These are phyloP conservation scores for Pseudogymnoascus sp. DNA, from an alignment of 2,329 filamentous ascomycete species.

Conservation along the genomic window DNA sequence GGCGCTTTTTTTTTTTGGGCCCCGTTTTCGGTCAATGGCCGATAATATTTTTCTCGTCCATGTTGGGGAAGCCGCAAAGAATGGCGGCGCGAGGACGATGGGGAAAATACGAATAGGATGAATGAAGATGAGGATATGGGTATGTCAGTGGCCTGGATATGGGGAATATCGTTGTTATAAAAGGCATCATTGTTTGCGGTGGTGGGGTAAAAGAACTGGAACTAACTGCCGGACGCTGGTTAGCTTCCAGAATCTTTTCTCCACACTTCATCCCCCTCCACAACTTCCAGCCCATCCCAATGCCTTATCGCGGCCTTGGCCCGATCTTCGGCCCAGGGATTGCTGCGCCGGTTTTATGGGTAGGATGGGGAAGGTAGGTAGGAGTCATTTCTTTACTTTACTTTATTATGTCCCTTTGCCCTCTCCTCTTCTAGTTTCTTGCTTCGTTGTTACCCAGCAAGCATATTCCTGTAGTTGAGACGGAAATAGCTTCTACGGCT, in stretches of 20 bases:
- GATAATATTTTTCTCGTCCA: background rate
- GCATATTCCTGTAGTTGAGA: background rate
- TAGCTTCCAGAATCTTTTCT: background rate
- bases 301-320: conserved; percentile 1
- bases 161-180: background rate
- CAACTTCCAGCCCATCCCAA: background rate
- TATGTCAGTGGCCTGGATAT: background rate
- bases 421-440: background rate
- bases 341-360: background rate
- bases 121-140: background rate
- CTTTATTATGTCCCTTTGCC: background rate
- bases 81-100: background rate
- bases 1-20: background rate
- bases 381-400: background rate
- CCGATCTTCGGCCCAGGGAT: conserved; percentile 1
- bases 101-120: background rate
- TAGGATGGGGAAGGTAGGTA: background rate
- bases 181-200: background rate
- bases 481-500: background rate
- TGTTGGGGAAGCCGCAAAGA: background rate
- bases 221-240: background rate
- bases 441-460: background rate
- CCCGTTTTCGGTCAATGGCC: background rate
- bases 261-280: background rate
- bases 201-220: background rate